Conservation (phyloP, 2,329 filamentous ascomycete species). For the Paecilomyces dactylethromorphus region DNA sequence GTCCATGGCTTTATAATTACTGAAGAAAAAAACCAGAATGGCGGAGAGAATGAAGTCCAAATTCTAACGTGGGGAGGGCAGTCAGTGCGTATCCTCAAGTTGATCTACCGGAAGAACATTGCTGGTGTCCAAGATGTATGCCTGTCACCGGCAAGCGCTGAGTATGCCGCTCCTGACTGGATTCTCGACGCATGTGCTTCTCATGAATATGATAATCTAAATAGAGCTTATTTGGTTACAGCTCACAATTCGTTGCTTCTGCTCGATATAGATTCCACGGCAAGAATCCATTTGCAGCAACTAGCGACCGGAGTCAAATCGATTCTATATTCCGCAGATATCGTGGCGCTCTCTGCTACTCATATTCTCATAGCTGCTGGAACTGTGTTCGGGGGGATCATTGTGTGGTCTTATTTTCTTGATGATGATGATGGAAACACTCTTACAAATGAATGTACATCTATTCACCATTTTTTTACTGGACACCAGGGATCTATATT, state of each 20-base stretch:
- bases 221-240: constrained; percentile 60
- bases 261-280: constrained; percentile 28
- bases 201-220: constrained; percentile 16
- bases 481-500: constrained; percentile 92
- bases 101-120: constrained; percentile 23
- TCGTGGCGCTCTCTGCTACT: constrained; percentile 54
- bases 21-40: constrained; percentile 11
- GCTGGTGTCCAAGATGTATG: constrained; percentile 8
- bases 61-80: constrained; percentile 65
- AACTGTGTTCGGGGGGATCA: constrained; percentile 89
- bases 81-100: constrained; percentile 40
- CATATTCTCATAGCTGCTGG: constrained; percentile 74
- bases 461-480: constrained; percentile 51
- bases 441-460: constrained; percentile 19
- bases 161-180: constrained; percentile 62
- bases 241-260: constrained; percentile 77
- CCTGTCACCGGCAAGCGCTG: constrained; percentile 28
- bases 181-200: constrained; percentile 58
- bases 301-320: constrained; percentile 58
- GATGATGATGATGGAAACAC: constrained; percentile 6
- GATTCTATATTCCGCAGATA: constrained; percentile 78
- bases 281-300: constrained; percentile 24
- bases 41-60: constrained; percentile 8
- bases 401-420: constrained; percentile 71
- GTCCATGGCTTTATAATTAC: constrained; percentile 32